Percentiles rank a stretch among this genome's conserved stretches.
Conservation (phyloP, 371 early-diverging fungal genomes). For the Rhizopus sp. region DNA sequence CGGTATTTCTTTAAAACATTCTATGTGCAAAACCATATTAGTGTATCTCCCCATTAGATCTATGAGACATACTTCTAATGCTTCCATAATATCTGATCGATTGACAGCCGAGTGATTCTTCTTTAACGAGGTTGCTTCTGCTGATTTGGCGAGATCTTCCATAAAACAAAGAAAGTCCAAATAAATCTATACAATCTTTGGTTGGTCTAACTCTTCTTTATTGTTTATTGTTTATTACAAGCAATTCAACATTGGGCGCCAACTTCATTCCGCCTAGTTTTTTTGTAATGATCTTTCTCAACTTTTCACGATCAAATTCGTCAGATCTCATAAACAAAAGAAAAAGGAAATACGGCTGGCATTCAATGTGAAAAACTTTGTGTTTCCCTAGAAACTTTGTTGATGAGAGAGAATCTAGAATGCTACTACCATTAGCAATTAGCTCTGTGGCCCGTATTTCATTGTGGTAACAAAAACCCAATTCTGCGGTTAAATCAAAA, state of each 20-base stretch:
- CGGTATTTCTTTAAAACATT: conserved; percentile 10
- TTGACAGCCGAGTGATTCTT: neutral
- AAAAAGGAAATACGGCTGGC: neutral
- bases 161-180: conserved; percentile 13
- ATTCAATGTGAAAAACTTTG: neutral
- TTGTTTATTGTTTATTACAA: neutral
- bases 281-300: neutral
- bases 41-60: neutral
- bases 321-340: neutral
- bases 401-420: no score
- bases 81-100: neutral
- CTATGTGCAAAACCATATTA: conserved; percentile 1
- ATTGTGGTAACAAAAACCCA: no score
- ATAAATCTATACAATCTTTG: neutral
- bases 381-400: neutral
- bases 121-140: neutral
- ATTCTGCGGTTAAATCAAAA: no score
- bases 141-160: conserved; percentile 10
- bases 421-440: no score
- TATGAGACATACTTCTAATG: conserved; percentile 11
- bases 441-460: no score
- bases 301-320: neutral
- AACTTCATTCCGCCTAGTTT: neutral
- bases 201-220: neutral
- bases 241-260: conserved; percentile 1